A percentile compares a stretch with the other conserved stretches of the same genome.
These are phyloP conservation scores for Andrographis paniculata DNA, from an alignment of 305 asterid genomes.

Conservation along the genomic window DNA sequence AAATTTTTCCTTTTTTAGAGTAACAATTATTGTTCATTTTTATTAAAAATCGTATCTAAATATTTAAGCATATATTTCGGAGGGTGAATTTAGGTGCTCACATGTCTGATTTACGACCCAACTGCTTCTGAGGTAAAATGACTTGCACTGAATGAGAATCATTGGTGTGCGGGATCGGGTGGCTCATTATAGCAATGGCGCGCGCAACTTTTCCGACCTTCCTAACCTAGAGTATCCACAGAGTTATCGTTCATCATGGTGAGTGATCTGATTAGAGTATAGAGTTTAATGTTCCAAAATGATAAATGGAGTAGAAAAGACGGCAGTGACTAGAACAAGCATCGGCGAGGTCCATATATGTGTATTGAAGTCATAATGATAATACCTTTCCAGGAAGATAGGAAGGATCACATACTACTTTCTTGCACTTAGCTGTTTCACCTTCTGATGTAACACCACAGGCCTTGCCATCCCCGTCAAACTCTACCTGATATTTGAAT, in stretches of 20 bases:
- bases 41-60: not conserved
- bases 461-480: slow-evolving; percentile 54
- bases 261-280: not conserved
- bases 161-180: slow-evolving; percentile 58
- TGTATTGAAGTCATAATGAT: not conserved
- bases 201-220: slow-evolving; percentile 66
- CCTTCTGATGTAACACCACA: slow-evolving; percentile 49
- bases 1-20: too few species aligned
- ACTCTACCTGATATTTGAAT: slow-evolving; percentile 46
- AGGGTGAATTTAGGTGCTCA: slow-evolving; percentile 29
- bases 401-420: slow-evolving; percentile 74
- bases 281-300: not conserved
- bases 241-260: not conserved
- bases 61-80: too few species aligned
- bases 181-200: slow-evolving; percentile 75
- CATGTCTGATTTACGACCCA: slow-evolving; percentile 66
- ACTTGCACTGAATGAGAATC: slow-evolving; percentile 65
- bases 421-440: slow-evolving; percentile 50
- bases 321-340: not conserved
- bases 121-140: slow-evolving; percentile 70
- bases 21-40: not conserved
- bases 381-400: slow-evolving; percentile 58
- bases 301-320: not conserved
- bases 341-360: not conserved
- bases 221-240: slow-evolving; percentile 43